These are phyloP conservation scores for Colletotrichum scovillei DNA, from an alignment of 2,329 filamentous ascomycete genomes.

Conservation along the genomic window DNA sequence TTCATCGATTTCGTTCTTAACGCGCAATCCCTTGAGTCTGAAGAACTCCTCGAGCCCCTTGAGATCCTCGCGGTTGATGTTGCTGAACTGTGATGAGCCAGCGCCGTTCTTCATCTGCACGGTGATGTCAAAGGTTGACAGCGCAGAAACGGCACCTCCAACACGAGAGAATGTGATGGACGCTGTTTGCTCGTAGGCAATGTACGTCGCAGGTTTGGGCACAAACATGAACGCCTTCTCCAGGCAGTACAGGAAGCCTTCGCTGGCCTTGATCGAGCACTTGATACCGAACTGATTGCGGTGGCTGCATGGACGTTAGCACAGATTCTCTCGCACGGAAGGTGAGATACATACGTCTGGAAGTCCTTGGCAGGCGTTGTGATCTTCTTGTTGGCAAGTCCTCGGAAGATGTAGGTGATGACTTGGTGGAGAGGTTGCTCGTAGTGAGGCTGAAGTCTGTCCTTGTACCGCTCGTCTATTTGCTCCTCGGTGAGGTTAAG, in stretches of 20 bases:
- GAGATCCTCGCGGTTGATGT: slow-evolving; percentile 98
- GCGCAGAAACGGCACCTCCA: slow-evolving; percentile 90
- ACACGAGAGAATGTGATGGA: slow-evolving; percentile 96
- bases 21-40: slow-evolving; percentile 92
- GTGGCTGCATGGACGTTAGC: slow-evolving; percentile 66
- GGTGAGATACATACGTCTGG: slow-evolving; percentile 65
- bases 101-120: slow-evolving; percentile 89
- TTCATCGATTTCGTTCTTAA: slow-evolving; percentile 99
- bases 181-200: slow-evolving; percentile 92
- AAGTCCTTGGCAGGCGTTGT: slow-evolving; percentile 96
- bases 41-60: slow-evolving; percentile 97
- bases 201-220: slow-evolving; percentile 96
- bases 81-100: slow-evolving; percentile 95
- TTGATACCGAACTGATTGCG: slow-evolving; percentile 96
- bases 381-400: slow-evolving; percentile 93
- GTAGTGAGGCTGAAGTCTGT: slow-evolving; percentile 88
- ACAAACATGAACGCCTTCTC: slow-evolving; percentile 99
- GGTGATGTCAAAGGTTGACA: slow-evolving; percentile 97
- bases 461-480: slow-evolving; percentile 86
- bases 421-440: slow-evolving; percentile 94
- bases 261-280: slow-evolving; percentile 99
- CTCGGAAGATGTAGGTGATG: slow-evolving; percentile 94
- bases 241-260: slow-evolving; percentile 95
- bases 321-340: not conserved
- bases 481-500: slow-evolving; percentile 95